phyloP scores from a whole-genome alignment of 495 filamentous ascomycete genomes.

The Hypoxylon rickii region DNA sequence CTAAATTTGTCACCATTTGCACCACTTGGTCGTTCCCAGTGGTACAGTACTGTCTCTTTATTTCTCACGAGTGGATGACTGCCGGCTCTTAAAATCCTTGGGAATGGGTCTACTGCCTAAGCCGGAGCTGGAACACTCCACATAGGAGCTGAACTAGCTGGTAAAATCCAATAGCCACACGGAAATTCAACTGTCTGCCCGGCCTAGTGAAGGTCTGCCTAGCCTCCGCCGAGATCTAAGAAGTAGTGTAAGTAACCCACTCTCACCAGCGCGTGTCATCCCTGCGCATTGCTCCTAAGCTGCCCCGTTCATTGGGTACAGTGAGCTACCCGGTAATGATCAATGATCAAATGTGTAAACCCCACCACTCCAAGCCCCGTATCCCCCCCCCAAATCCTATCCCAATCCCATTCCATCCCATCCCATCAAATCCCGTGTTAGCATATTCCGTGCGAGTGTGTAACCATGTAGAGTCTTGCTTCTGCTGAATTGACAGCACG shows the following conservation, averaged over 20 bases:
- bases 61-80: conserved; percentile 8
- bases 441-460: conserved; percentile 16
- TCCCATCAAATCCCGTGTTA: conserved; percentile 27
- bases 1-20: conserved; percentile 13
- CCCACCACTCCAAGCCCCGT: conserved; percentile 22
- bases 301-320: conserved; percentile 15
- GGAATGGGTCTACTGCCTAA: conserved; percentile 23
- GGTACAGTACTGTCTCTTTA: no score
- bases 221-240: conserved; percentile 23
- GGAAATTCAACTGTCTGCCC: conserved; percentile 21
- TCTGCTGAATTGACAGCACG: conserved; percentile 13
- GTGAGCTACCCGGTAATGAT: no score
- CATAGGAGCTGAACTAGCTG: conserved; percentile 12
- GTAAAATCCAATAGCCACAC: conserved; percentile 16
- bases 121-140: conserved; percentile 29
- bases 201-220: conserved; percentile 20
- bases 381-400: background rate
- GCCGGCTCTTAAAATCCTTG: conserved; percentile 13
- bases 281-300: conserved; percentile 2
- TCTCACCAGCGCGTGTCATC: conserved; percentile 7
- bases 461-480: conserved; percentile 19
- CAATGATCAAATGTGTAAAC: no score
- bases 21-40: background rate
- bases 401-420: no score
- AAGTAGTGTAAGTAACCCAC: background rate